Evolutionary conservation across 805 yeast species (phyloP).

Genomic region (Candida succiphila): DNA sequence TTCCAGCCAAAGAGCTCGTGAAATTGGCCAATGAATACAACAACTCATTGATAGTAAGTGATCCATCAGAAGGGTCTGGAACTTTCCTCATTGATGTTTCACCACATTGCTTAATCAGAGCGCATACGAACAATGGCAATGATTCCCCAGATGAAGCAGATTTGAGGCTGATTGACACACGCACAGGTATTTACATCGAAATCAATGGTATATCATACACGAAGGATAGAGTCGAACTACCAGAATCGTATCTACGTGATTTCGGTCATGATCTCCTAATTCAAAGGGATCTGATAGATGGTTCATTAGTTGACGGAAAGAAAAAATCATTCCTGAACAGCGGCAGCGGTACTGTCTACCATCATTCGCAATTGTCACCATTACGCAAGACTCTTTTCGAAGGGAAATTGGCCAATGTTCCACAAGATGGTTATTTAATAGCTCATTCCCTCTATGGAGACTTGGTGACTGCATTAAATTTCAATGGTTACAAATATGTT

Average conservation of each 20-base stretch:
- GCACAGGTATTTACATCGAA: constrained; percentile 51
- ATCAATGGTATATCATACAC: constrained; percentile 37
- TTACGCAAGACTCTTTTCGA: constrained; percentile 19
- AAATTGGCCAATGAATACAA: constrained; percentile 37
- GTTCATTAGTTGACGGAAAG: constrained; percentile 8
- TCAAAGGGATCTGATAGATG: constrained; percentile 9
- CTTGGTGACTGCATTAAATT: constrained; percentile 10
- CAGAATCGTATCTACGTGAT: constrained; percentile 8
- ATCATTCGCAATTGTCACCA: constrained; percentile 16
- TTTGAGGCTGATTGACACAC: constrained; percentile 50
- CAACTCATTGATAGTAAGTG: constrained; percentile 32
- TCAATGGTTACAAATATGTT: constrained; percentile 21
- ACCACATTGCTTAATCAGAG: constrained; percentile 39
- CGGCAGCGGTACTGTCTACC: constrained; percentile 25
- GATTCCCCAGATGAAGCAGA: constrained; percentile 34
- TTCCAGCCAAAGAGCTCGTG: constrained; percentile 37
- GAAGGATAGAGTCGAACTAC: constrained; percentile 7
- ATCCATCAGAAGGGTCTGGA: constrained; percentile 35
- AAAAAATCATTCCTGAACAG: constrained; percentile 21
- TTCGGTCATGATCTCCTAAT: constrained; percentile 11
- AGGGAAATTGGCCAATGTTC: constrained; percentile 20
- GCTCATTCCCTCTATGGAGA: constrained; percentile 15
- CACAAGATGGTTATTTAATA: constrained; percentile 12
- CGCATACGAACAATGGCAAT: constrained; percentile 34
- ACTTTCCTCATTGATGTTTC: constrained; percentile 36